Base-by-base conservation (phyloP, 495 filamentous ascomycete genomes). In the Talaromyces liani region DNA sequence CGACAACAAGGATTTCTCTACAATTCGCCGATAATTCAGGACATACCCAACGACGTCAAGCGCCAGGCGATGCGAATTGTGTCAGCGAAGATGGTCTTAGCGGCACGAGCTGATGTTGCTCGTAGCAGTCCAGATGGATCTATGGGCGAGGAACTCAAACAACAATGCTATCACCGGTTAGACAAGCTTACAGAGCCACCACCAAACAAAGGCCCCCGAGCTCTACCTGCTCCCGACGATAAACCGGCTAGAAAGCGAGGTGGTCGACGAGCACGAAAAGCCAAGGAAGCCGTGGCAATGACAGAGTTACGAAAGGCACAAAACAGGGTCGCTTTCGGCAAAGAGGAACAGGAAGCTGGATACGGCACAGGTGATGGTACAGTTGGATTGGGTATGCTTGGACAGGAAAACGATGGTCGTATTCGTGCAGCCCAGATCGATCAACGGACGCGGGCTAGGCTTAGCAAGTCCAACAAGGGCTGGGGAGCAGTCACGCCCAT, bases 231-330 rank as follows among this genome's bases (percentile, higher is more conserved):
- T 2, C 94, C 94, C 0, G 94, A 98, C 72, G 94, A 98, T 72
- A 98, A 98, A 75, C 94, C 91, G 14, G 87, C 91, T 16, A 80
- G 92, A 20, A 98, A 98, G 76, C 90, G 94, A 66, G 94, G 94
- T 73, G 94, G 94, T 56, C 82, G 95, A 29, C 83, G 93, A 65
- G 94, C 93, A 4, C 84, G 94, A 45, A 97, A 96, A 73, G 94
- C 93, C 64, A 98, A 98, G 81, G 95, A 97, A 78, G 92, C 93
- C 8, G 89, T 89, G 6, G 93, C 94, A 64, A 96, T 97, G 92
- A 98, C 94, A 2, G 94, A 98, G 62, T 79, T 98, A 33, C 89
- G 92, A 62, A 98, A 98, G 70, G 92, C 93, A 7, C 93, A 97
- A 75, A 98, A 98, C 75, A 85, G 94, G 24, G 88, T 98, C 83